phyloP scores from a whole-genome alignment of 768 basidiomycete species.

The Porphyrellus cyaneotinctus region DNA sequence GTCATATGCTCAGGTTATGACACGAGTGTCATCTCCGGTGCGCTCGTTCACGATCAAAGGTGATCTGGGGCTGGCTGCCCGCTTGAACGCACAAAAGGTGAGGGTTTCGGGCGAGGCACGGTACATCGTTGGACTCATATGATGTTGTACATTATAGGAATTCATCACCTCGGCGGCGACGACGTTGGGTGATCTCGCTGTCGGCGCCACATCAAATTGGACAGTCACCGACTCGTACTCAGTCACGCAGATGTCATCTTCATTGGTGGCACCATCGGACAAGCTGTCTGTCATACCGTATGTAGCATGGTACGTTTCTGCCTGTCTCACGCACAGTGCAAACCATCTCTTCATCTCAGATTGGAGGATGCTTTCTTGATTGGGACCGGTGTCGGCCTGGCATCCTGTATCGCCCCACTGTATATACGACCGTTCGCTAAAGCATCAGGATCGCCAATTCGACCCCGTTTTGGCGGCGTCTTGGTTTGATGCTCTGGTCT shows the following conservation, averaged over 20 bases:
- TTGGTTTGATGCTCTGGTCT: slow-evolving; percentile 53
- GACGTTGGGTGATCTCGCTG: slow-evolving; percentile 69
- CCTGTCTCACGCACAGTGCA: not conserved
- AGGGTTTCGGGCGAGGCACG: not conserved
- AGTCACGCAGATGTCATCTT: slow-evolving; percentile 68
- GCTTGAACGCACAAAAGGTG: slow-evolving; percentile 66
- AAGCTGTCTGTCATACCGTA: slow-evolving; percentile 66
- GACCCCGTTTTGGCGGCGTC: slow-evolving; percentile 57
- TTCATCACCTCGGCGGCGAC: slow-evolving; percentile 75
- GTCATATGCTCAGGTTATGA: slow-evolving; percentile 55
- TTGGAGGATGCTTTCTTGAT: slow-evolving; percentile 72
- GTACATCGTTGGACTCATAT: not conserved
- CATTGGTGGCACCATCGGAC: slow-evolving; percentile 67
- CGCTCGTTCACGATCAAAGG: slow-evolving; percentile 69
- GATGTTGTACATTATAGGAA: slow-evolving; percentile 43
- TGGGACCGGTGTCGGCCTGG: slow-evolving; percentile 69
- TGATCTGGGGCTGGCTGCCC: slow-evolving; percentile 54
- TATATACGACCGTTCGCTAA: slow-evolving; percentile 67
- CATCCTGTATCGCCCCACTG: slow-evolving; percentile 73
- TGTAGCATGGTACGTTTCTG: slow-evolving; percentile 58
- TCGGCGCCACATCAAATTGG: slow-evolving; percentile 68
- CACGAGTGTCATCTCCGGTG: slow-evolving; percentile 77
- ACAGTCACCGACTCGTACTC: slow-evolving; percentile 59
- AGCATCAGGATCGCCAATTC: slow-evolving; percentile 59
- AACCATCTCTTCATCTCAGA: slow-evolving; percentile 32